Conservation (phyloP, 2,329 filamentous ascomycete species). For the Hypoxylon sp. region DNA sequence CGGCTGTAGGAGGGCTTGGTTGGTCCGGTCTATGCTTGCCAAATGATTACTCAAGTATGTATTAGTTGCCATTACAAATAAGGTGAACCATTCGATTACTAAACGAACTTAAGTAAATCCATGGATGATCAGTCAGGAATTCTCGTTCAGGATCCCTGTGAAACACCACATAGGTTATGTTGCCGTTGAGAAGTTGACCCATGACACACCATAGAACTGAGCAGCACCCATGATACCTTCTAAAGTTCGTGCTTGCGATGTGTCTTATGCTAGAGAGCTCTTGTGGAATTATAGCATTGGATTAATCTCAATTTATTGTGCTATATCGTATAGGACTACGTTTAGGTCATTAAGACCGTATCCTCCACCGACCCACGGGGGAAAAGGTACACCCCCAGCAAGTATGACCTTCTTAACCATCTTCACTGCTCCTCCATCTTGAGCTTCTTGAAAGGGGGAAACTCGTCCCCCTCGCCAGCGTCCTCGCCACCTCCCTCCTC, state of each 20-base stretch:
- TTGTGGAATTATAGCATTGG: not conserved
- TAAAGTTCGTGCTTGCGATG: not conserved
- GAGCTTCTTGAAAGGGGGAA: not conserved
- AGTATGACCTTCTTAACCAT: not conserved
- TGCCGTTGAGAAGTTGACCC: not conserved
- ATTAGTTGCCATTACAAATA: not conserved
- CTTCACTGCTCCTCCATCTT: not conserved
- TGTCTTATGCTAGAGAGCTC: not conserved
- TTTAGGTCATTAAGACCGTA: not conserved
- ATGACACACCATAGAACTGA: not conserved
- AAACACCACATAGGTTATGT: not conserved
- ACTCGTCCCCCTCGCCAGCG: not conserved
- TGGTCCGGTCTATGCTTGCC: not conserved
- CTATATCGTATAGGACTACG: no score
- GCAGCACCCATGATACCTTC: not conserved
- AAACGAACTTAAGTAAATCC: not conserved
- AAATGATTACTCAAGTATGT: conserved; percentile 14
- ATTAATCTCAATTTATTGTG: no score
- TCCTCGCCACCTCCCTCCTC: not conserved
- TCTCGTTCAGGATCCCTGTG: not conserved
- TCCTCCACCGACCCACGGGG: no score
- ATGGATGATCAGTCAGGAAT: not conserved
- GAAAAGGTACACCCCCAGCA: no score
- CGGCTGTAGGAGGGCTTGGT: no score
- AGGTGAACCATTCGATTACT: not conserved